Evolutionary conservation across 495 filamentous ascomycete genomes (phyloP).

Genomic region (Terfezia claveryi): DNA sequence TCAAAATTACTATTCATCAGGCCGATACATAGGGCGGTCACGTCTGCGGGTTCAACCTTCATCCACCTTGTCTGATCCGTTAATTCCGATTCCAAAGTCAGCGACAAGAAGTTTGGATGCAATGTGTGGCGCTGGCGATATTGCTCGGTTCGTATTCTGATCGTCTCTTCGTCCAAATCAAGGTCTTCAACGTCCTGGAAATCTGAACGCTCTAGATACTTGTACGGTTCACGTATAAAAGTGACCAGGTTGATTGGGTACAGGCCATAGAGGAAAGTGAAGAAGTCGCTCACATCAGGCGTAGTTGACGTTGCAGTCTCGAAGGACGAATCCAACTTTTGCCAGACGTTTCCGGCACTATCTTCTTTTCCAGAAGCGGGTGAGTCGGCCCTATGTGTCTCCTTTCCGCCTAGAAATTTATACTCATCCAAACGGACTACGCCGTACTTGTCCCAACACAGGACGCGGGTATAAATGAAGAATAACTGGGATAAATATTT

Average conservation of each 20-base stretch:
- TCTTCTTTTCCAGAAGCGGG: conserved; percentile 16
- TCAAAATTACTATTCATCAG: conserved; percentile 22
- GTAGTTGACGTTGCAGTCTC: conserved; percentile 36
- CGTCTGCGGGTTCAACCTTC: conserved; percentile 46
- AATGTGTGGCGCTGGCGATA: conserved; percentile 44
- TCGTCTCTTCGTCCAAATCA: conserved; percentile 48
- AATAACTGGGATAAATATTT: conserved; percentile 43
- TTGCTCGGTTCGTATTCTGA: conserved; percentile 41
- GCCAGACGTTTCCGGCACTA: conserved; percentile 27
- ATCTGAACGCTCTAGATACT: conserved; percentile 41
- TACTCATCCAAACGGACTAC: conserved; percentile 18
- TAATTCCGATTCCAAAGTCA: conserved; percentile 49
- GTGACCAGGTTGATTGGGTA: conserved; percentile 62
- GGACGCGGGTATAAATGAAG: conserved; percentile 47
- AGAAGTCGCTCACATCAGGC: conserved; percentile 51
- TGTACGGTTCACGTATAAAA: conserved; percentile 53
- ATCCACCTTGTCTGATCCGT: conserved; percentile 47
- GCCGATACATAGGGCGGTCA: conserved; percentile 45
- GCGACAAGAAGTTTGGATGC: conserved; percentile 51
- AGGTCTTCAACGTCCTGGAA: conserved; percentile 41
- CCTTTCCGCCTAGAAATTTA: conserved; percentile 5
- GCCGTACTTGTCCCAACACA: conserved; percentile 44
- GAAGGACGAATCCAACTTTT: conserved; percentile 32
- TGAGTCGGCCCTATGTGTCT: conserved; percentile 9
- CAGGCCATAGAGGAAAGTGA: conserved; percentile 56